Base-by-base conservation (phyloP, 2,329 filamentous ascomycete species). In the Cladosporium halotolerans region DNA sequence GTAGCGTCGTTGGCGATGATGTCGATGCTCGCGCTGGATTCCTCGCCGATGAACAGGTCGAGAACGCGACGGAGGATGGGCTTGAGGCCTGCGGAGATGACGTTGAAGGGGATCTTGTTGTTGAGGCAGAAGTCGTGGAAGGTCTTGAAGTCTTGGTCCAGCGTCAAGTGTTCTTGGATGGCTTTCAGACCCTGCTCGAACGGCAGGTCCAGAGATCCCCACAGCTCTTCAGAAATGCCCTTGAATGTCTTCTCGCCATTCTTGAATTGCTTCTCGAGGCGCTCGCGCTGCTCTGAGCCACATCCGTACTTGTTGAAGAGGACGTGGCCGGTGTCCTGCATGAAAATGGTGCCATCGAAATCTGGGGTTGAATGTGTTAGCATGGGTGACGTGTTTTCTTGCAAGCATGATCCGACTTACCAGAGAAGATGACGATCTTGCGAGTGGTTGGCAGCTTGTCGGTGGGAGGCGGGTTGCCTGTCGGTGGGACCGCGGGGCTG, bases 301-400 rank as follows among this genome's bases (percentile, higher is more conserved):
- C 82, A 85, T 48, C 84, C 83, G 59, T 83, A 77, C 60, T 75
- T 75, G 65, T 86, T 82, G 68, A 86, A 84, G 46, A 87, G 79
- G 58, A 86, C 78, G 65, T 86, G 83, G 42, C 84, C 84, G 1
- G 81, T 85, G 60, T 85, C 81, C 74, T 64, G 55, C 62, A 63
- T 83, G 73, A 85, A 85, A 58, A 87, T 87, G 3, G 83, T 86
- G 57, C 83, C 83, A 66, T 86, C 83, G 60, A 87, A 86, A 68
- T 86, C 82, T 84, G 55, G 31, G 45, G 23, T 28, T 8, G 18
- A 45, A 39, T 2, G 11, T 53, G 45, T 56, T 45, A 56, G 53
- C 23, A 51, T 36, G 45, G 53, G 40, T 43, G 49, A 60, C 16
- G 39, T 28, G 13, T 2, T 1, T 8, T 41, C 2, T 16, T 32